Evolutionary conservation across 768 basidiomycete genomes (phyloP).

Genomic region (Coprinopsis strossmayeri): DNA sequence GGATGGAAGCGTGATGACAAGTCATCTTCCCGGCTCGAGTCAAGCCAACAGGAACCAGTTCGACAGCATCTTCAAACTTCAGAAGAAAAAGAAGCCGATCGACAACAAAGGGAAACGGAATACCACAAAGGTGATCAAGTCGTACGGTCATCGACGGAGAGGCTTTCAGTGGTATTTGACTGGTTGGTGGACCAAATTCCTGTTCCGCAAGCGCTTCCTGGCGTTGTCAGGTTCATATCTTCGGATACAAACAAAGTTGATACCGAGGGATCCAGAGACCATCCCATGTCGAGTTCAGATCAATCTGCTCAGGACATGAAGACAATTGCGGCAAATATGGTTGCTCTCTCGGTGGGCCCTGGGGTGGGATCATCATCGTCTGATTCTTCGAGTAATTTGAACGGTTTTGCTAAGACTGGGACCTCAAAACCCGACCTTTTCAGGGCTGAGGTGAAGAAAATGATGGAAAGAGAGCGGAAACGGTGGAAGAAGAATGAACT

Average conservation of each 20-base stretch:
- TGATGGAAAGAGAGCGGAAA: constrained; percentile 20
- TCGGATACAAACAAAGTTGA: neutral
- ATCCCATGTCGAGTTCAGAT: too few relatives aligned
- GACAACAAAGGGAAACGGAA: constrained; percentile 20
- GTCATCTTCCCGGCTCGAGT: neutral
- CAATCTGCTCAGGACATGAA: neutral
- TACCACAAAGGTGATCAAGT: constrained; percentile 39
- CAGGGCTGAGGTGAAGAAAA: constrained; percentile 18
- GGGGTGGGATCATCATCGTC: too few relatives aligned
- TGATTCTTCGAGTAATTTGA: too few relatives aligned
- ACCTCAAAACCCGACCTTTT: constrained; percentile 1
- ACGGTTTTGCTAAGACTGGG: too few relatives aligned
- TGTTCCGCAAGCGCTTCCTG: constrained; percentile 18
- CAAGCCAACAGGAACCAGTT: neutral
- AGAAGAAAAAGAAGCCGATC: constrained; percentile 10
- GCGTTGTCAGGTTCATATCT: constrained; percentile 6
- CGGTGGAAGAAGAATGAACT: constrained; percentile 40
- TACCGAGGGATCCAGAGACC: neutral
- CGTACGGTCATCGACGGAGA: constrained; percentile 63
- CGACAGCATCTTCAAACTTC: neutral
- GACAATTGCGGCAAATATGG: neutral
- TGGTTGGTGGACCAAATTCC: constrained; percentile 75
- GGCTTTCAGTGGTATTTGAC: constrained; percentile 68
- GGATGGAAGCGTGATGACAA: constrained; percentile 50
- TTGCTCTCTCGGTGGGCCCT: too few relatives aligned